Evolutionary conservation across 208 protist genomes (phyloP), one percentile per base, ranked within the genome.

Genomic region (Balamuthia mandrillaris): DNA sequence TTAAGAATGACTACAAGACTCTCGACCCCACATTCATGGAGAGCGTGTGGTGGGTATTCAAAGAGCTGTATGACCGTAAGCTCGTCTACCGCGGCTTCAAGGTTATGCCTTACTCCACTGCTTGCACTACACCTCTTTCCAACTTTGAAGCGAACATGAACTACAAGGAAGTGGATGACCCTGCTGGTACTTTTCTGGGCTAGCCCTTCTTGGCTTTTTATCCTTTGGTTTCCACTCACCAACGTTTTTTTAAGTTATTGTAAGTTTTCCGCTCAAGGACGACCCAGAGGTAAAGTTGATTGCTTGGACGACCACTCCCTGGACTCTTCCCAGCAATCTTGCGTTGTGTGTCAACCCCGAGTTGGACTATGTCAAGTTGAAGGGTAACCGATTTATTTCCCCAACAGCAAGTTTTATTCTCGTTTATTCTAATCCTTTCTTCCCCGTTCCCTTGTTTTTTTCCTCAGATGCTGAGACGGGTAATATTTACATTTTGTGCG

Each of bases 251-350:
- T 10, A 56, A 78, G 61, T 47, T 44, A 42, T 83, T 27, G 75
- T 83, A 37, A 98, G 93, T 16, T 99, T 99, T 90, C 96, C 95
- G 61, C 60, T 96, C 12, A 85, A 92, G 4, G 95, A 97, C 72
- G 88, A 93, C 7, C 87, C 65, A 89, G 96, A 93, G 77, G 92
- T 70, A 88, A 85, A 78, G 87, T 66, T 99, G n/a, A 58, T 99
- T 0, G 98, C 98, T 12, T 99, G 98, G 98, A 99, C 99, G 0
- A 99, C 99, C 6, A 99, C 99, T 33, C 99, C 98, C 35, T 99
- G 99, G 98, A 99, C 98, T 10, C 93, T 99, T 16, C 98, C 98
- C 12, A 97, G 94, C 78, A 99, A 99, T 92, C 89, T 99, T 6
- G 97, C 95, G 12, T 94, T 99, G 29, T 98, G 97, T 90, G 99